These are phyloP conservation scores for Ceratocystis cubensis DNA, from an alignment of 2,329 filamentous ascomycete species.

Conservation along the genomic window DNA sequence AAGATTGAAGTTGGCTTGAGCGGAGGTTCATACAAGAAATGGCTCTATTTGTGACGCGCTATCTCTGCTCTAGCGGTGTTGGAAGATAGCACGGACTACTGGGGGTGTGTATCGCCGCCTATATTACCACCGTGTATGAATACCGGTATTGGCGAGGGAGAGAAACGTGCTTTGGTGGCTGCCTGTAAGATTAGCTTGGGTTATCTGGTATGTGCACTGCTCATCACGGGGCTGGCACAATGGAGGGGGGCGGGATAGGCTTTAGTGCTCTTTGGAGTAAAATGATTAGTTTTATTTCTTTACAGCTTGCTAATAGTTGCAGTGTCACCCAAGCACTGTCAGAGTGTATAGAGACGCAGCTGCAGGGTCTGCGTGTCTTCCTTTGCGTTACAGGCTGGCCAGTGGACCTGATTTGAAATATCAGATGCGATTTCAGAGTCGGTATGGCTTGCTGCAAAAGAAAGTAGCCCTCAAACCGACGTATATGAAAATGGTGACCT, in stretches of 20 bases:
- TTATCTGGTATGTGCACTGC: neutral
- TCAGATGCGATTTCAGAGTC: too few relatives aligned
- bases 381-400: neutral
- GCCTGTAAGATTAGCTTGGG: conserved; percentile 5
- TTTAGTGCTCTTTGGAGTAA: neutral
- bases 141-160: neutral
- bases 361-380: neutral
- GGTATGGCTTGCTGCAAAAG: too few relatives aligned
- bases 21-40: neutral
- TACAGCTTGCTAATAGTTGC: neutral
- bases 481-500: too few relatives aligned
- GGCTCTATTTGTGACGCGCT: neutral
- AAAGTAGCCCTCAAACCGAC: too few relatives aligned
- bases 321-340: neutral
- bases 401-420: neutral
- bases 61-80: neutral
- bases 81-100: neutral
- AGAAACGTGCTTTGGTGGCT: neutral
- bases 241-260: neutral
- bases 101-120: neutral
- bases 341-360: neutral
- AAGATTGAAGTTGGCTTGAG: neutral
- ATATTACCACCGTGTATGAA: neutral
- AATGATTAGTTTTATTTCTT: neutral
- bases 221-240: neutral